Base-by-base conservation (phyloP, 306 rosid genomes). In the Trifolium pratense region DNA sequence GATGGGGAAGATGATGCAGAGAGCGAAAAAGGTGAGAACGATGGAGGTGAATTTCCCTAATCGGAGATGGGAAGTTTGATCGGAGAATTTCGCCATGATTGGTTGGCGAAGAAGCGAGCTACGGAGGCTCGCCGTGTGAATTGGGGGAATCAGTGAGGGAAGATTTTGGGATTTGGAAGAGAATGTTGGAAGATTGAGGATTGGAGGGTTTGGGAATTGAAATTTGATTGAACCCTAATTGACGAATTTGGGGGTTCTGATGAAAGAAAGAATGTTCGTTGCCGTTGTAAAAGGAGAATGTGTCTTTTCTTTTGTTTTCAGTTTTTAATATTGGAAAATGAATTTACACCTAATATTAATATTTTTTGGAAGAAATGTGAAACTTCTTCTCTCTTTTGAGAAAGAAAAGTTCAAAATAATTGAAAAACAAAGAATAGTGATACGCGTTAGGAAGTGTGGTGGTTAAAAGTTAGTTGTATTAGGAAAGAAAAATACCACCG, bases 21-120 rank as follows among this genome's bases (percentile, higher is more conserved):
- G 45, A 3, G 56, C 65, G 56, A 55, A 9, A 20, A 76, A 17
- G 55, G 57, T 10, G 57, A 51, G 46, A 37, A 77, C 3, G 80
- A 83, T 0, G 69, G 65, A 11, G 32, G 1, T 17, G 8, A 39
- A 64, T 64, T 63, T 40, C 12, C 14, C 4, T 17, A 14, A 29
- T 29, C 32, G 32, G 32, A 29, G 5, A 29, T 29, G 32, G 32
- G 32, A 4, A 29, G 32, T 43, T 51, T 3, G 45, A 61, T 43
- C 75, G 7, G 86, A 15, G 78, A 66, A 76, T n/a, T 62, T 73
- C 42, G 69, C 1, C 88, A 89, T 91, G 77, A 7, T 36, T 6
- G 34, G 7, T 65, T 57, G 73, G 15, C 12, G 59, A 29, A 48
- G 25, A 51, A 63, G 88, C 92, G 86, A 84, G 88, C 87, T 42